Conservation (phyloP, 441 rosid genomes). For the Gossypium aridum region DNA sequence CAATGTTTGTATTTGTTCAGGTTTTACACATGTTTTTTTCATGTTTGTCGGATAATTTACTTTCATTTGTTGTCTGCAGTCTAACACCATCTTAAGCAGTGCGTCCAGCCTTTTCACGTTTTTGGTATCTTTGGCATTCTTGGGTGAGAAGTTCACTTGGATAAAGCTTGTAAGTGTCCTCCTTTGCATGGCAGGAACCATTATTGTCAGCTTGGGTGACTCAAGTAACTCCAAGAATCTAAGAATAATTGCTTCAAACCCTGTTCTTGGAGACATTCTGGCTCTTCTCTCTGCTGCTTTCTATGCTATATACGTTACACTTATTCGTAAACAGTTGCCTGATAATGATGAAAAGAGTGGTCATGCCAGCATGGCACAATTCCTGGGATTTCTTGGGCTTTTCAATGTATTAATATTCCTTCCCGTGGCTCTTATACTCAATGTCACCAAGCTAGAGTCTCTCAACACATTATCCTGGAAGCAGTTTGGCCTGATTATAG, state of each 20-base stretch:
- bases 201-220: constrained; percentile 86
- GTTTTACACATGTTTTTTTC: neutral
- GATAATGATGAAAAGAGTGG: constrained; percentile 74
- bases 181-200: constrained; percentile 90
- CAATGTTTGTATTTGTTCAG: constrained; percentile 2
- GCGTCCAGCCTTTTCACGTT: constrained; percentile 87
- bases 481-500: constrained; percentile 71
- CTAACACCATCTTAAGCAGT: constrained; percentile 90
- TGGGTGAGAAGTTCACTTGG: constrained; percentile 91
- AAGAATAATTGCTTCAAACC: constrained; percentile 47
- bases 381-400: constrained; percentile 88
- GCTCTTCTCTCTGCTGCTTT: constrained; percentile 74
- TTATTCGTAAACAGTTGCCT: constrained; percentile 72
- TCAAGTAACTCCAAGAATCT: constrained; percentile 55
- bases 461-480: constrained; percentile 48
- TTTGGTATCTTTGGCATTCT: constrained; percentile 63
- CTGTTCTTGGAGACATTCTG: constrained; percentile 75
- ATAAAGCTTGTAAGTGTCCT: constrained; percentile 80
- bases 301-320: constrained; percentile 79
- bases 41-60: constrained; percentile 4
- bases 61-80: constrained; percentile 44
- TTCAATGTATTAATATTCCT: constrained; percentile 75
- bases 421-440: constrained; percentile 65
- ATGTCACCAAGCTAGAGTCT: constrained; percentile 66
- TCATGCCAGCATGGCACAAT: constrained; percentile 78